A percentile compares a stretch with the other conserved stretches of the same genome.
These are phyloP conservation scores for Cenchrus americanus DNA, from an alignment of 176 grass and related monocot species.

Conservation along the genomic window DNA sequence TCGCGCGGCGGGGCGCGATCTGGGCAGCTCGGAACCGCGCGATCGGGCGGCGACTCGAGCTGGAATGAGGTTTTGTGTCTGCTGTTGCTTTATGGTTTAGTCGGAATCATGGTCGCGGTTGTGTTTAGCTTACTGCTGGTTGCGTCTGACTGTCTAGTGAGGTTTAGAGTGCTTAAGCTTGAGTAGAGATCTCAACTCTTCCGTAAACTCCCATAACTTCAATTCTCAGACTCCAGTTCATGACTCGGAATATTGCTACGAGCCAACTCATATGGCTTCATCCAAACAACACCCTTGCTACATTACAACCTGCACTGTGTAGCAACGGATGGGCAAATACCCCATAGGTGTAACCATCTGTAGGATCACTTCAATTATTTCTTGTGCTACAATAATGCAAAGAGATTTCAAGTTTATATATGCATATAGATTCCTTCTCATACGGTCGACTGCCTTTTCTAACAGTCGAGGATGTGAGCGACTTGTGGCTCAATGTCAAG, in stretches of 20 bases:
- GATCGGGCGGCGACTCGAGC: conserved; percentile 2
- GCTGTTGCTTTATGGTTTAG: background rate
- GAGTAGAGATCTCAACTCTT: background rate
- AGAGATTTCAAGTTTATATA: background rate
- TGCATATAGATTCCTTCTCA: conserved; percentile 25
- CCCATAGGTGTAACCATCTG: background rate
- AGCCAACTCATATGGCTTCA: background rate
- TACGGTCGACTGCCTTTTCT: background rate
- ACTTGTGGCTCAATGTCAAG: conserved; percentile 91
- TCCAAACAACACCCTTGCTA: background rate
- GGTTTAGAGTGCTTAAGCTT: conserved; percentile 32
- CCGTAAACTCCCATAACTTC: background rate
- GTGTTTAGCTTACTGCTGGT: conserved; percentile 11
- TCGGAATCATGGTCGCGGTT: background rate
- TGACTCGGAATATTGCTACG: background rate
- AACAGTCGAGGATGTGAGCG: conserved; percentile 96
- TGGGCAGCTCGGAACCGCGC: conserved; percentile 8
- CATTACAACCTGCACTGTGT: background rate
- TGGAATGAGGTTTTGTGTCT: background rate
- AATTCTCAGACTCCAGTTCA: background rate
- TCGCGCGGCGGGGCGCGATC: conserved; percentile 7
- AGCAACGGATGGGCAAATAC: background rate
- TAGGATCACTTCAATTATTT: conserved; percentile 13
- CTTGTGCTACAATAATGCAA: background rate
- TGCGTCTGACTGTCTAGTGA: conserved; percentile 7